phyloP scores from a whole-genome alignment of 2,329 filamentous ascomycete species.

The Cercospora janseana region DNA sequence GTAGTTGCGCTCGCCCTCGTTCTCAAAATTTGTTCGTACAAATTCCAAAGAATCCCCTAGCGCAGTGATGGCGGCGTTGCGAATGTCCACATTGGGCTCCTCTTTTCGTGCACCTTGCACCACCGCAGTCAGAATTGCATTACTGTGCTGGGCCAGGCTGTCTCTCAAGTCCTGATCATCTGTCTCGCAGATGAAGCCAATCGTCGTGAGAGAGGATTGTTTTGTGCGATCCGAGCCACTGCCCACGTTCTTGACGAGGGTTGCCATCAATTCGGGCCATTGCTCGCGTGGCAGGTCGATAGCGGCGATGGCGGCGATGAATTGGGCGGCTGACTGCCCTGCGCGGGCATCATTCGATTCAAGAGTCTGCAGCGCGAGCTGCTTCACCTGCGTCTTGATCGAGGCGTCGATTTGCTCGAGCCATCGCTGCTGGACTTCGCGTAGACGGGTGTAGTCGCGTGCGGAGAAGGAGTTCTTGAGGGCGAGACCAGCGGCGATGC shows the following conservation, averaged over 20 bases:
- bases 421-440: slow-evolving; percentile 93
- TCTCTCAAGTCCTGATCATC: slow-evolving; percentile 83
- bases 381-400: slow-evolving; percentile 85
- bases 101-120: slow-evolving; percentile 97
- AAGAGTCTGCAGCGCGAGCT: slow-evolving; percentile 83
- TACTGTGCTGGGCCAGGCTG: slow-evolving; percentile 81
- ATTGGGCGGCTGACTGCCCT: slow-evolving; percentile 86
- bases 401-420: slow-evolving; percentile 74
- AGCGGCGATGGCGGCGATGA: slow-evolving; percentile 89
- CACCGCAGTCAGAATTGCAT: slow-evolving; percentile 95
- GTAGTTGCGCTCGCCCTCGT: slow-evolving; percentile 98
- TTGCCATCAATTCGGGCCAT: slow-evolving; percentile 88
- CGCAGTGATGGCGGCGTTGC: slow-evolving; percentile 86
- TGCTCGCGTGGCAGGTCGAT: slow-evolving; percentile 92
- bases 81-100: slow-evolving; percentile 86
- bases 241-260: slow-evolving; percentile 88
- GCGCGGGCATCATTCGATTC: slow-evolving; percentile 75
- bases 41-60: slow-evolving; percentile 97
- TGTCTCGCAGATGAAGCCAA: slow-evolving; percentile 97
- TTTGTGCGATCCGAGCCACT: slow-evolving; percentile 84
- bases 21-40: slow-evolving; percentile 96
- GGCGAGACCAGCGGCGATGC: slow-evolving; percentile 91
- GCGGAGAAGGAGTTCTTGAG: slow-evolving; percentile 98
- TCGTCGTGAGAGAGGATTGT: slow-evolving; percentile 90
- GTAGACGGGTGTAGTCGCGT: slow-evolving; percentile 81